Percentiles rank a stretch among this genome's conserved stretches.
These are phyloP conservation scores for Aspergillus bridgeri DNA, from an alignment of 495 filamentous ascomycete species.

Conservation along the genomic window DNA sequence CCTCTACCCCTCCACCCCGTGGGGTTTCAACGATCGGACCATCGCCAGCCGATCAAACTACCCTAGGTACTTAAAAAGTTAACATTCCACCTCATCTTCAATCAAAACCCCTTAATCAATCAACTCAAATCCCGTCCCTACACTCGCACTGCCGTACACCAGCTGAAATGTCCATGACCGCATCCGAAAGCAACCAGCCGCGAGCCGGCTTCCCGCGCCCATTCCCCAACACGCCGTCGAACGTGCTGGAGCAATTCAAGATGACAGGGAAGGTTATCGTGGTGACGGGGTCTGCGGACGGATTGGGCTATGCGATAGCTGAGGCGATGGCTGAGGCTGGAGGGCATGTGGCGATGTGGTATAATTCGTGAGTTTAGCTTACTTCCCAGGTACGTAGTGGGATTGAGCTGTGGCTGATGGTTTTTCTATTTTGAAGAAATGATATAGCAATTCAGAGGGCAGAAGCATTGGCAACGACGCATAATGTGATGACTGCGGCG, in stretches of 20 bases:
- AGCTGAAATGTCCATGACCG: constrained; percentile 52
- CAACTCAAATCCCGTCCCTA: no score
- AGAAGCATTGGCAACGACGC: constrained; percentile 24
- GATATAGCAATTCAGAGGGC: constrained; percentile 32
- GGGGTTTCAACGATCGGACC: no score
- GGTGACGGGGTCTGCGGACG: constrained; percentile 36
- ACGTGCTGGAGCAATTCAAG: constrained; percentile 43
- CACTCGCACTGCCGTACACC: no score
- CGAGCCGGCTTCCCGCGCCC: constrained; percentile 41
- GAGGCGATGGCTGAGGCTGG: constrained; percentile 37
- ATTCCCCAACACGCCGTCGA: constrained; percentile 36
- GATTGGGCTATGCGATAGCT: constrained; percentile 32
- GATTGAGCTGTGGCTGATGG: not conserved
- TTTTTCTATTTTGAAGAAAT: constrained; percentile 19
- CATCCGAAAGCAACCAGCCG: constrained; percentile 29
- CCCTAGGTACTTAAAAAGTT: no score
- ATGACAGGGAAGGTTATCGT: constrained; percentile 40
- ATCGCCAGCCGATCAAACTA: no score
- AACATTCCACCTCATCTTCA: no score
- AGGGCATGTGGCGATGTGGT: constrained; percentile 34
- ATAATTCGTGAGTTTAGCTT: constrained; percentile 33
- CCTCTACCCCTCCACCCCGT: no score
- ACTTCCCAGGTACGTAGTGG: not conserved
- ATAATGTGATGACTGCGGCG: constrained; percentile 33
- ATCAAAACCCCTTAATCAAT: no score